A percentile compares a stretch with the other conserved stretches of the same genome.
phyloP scores from a whole-genome alignment of 2,329 filamentous ascomycete species.

The Pseudogymnoascus sp. region DNA sequence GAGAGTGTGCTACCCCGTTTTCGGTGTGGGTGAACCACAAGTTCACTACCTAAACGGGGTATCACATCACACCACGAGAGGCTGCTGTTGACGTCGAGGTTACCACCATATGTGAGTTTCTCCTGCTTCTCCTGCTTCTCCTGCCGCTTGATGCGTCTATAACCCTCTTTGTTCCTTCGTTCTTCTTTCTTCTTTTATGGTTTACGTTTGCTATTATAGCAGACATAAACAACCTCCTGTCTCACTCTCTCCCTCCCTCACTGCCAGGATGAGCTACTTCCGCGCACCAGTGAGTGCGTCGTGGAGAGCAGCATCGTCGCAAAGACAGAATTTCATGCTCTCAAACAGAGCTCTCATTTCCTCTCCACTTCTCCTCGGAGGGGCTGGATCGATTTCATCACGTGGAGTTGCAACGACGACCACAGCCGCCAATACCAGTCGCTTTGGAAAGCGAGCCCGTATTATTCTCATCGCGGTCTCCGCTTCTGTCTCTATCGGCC shows the following conservation, averaged over 20 bases:
- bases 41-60: neutral
- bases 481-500: conserved; percentile 15
- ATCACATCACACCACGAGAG: neutral
- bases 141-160: neutral
- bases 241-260: neutral
- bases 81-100: neutral
- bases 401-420: conserved; percentile 2
- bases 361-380: neutral
- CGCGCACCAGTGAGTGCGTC: neutral
- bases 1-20: neutral
- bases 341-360: neutral
- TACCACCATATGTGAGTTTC: neutral
- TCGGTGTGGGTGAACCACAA: conserved; percentile 7
- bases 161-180: neutral
- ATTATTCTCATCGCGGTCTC: conserved; percentile 11
- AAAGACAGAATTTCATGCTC: neutral
- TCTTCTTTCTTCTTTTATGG: neutral
- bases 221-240: neutral
- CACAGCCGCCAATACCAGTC: neutral
- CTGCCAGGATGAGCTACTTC: conserved; percentile 1
- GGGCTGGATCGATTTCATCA: neutral
- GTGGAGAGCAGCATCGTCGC: neutral
- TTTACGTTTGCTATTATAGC: neutral
- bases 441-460: neutral
- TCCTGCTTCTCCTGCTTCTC: conserved; percentile 1